A percentile compares a stretch with the other conserved stretches of the same genome.
phyloP scores from a whole-genome alignment of 192 early-diverging fungal species.

The Rhizoclosmatium globosum region DNA sequence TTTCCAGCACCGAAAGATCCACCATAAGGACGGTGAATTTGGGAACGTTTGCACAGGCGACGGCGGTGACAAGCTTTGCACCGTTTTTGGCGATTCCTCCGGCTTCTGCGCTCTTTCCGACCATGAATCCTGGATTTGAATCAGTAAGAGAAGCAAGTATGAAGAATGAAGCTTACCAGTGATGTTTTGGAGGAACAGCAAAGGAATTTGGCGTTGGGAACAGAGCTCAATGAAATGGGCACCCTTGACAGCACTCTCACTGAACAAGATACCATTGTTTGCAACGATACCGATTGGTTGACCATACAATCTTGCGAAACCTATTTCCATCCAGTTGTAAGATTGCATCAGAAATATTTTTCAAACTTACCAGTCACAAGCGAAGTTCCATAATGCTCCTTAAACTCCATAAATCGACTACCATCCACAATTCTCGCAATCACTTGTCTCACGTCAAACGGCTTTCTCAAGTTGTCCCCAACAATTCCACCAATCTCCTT shows the following conservation, averaged over 20 bases:
- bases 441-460: constrained; percentile 91
- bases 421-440: constrained; percentile 96
- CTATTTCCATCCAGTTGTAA: constrained; percentile 35
- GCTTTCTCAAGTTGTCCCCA: constrained; percentile 86
- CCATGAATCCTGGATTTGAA: constrained; percentile 80
- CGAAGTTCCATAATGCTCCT: constrained; percentile 87
- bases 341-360: constrained; percentile 33
- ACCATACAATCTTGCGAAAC: constrained; percentile 90
- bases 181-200: constrained; percentile 96
- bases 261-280: constrained; percentile 96
- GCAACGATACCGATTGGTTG: constrained; percentile 92
- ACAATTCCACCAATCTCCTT: constrained; percentile 94
- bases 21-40: constrained; percentile 82
- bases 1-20: constrained; percentile 77
- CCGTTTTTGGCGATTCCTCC: constrained; percentile 98
- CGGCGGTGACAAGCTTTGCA: constrained; percentile 95
- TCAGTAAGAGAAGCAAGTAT: background rate
- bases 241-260: constrained; percentile 92
- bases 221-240: constrained; percentile 96
- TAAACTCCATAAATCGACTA: constrained; percentile 91
- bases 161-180: constrained; percentile 33
- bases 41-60: constrained; percentile 91
- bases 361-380: constrained; percentile 72
- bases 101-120: constrained; percentile 91
- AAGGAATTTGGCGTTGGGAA: constrained; percentile 84